Base-by-base conservation (phyloP, 2,329 filamentous ascomycete genomes). In the Colletotrichum sp. region DNA sequence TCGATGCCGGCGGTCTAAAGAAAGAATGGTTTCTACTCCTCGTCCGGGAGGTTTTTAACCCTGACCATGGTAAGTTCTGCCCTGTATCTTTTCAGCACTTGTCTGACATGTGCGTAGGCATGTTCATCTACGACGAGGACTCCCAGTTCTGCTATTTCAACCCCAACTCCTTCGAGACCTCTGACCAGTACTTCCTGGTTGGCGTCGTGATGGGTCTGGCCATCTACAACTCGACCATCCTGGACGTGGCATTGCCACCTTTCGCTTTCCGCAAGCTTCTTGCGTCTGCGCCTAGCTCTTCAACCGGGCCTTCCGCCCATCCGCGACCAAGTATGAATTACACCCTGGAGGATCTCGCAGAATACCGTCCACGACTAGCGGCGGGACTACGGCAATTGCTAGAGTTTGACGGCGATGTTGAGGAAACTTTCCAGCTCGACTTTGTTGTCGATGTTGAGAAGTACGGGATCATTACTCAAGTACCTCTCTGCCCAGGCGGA, bases 1-100 rank as follows among this genome's bases (percentile, higher is more conserved):
- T 98, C 66, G 96, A 98, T 85, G 95, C 94, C 6, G 96, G 96
- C 48, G 96, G 96, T 1, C 87, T 98, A 71, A 92, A 95, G 72
- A 98, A 98, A 83, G 96, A 98, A 85, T 98, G 96, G 96, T 98
- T 98, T 81, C 86, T 98, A 66, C 90, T 98, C 74, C 89, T 98
- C 26, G 93, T 97, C 64, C 90, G 96, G 78, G 96, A 98, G 81
- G 93, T 98, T 36, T 98, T 98, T 84, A 96, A 97, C 80, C 95
- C 95, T 5, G 92, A 96, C 78, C 94, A 98, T 86, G 95, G 94
- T 96, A 89, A 80, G 92, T 85, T 48, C 69, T 38, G 34, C 26
- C 9, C 34, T n/a, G 14, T 13, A n/a, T 24, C 4, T 14, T 43
- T 14, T 16, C 6, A n/a, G 36, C 8, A 9, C 38, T 32, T 21